Evolutionary conservation across 2,329 filamentous ascomycete genomes (phyloP).

Genomic region (Pseudovirgaria hyperparasitica): DNA sequence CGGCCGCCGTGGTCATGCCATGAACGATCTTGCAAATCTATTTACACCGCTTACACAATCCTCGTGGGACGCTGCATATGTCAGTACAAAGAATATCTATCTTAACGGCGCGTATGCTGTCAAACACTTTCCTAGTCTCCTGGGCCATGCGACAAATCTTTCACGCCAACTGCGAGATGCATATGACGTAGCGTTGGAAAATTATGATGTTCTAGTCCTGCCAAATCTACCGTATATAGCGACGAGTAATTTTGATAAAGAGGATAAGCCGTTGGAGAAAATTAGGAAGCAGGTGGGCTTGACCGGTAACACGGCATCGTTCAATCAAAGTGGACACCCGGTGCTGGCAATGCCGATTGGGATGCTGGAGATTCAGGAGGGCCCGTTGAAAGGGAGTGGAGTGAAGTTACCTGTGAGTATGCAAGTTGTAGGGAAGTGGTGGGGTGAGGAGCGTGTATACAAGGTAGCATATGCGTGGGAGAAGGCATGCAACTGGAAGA

Average conservation of each 20-base stretch:
- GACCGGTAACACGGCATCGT: constrained; percentile 43
- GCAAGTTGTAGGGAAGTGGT: constrained; percentile 42
- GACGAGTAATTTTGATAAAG: constrained; percentile 27
- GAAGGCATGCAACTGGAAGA: constrained; percentile 31
- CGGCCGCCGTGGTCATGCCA: constrained; percentile 36
- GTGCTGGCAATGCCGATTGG: constrained; percentile 41
- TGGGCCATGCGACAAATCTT: constrained; percentile 38
- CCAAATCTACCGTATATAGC: constrained; percentile 38
- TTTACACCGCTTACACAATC: constrained; percentile 34
- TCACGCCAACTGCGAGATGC: constrained; percentile 33
- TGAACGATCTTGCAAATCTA: constrained; percentile 38
- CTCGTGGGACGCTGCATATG: constrained; percentile 40
- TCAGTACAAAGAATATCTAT: constrained; percentile 42
- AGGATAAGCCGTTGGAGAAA: constrained; percentile 30
- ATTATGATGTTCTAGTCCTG: constrained; percentile 35
- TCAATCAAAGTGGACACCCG: constrained; percentile 46
- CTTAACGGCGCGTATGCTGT: constrained; percentile 38
- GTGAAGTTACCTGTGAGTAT: constrained; percentile 37
- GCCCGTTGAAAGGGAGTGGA: constrained; percentile 13
- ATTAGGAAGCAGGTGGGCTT: constrained; percentile 41
- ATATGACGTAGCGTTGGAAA: constrained; percentile 29
- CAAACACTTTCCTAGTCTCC: constrained; percentile 32
- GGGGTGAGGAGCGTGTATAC: constrained; percentile 37
- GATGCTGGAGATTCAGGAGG: constrained; percentile 28
- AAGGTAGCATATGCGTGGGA: constrained; percentile 36